phyloP scores from a whole-genome alignment of 768 basidiomycete species.

The Collybiopsis confluens region DNA sequence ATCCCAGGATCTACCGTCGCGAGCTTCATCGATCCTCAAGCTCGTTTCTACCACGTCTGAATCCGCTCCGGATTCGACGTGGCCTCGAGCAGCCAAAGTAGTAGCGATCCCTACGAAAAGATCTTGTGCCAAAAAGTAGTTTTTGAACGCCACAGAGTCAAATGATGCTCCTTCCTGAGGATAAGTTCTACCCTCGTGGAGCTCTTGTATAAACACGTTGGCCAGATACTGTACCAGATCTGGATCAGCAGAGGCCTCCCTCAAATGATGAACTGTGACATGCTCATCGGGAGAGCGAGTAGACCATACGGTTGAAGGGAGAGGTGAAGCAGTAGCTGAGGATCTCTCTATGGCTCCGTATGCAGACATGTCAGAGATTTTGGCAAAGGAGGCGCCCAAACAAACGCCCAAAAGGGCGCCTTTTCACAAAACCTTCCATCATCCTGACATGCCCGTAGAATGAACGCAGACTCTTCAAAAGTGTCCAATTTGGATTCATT shows the following conservation, averaged over 20 bases:
- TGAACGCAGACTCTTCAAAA: neutral
- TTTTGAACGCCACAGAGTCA: conserved; percentile 52
- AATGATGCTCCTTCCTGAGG: conserved; percentile 74
- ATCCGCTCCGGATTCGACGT: conserved; percentile 8
- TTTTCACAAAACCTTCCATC: neutral
- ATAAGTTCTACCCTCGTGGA: conserved; percentile 77
- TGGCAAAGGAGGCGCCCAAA: neutral
- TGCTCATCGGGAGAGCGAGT: conserved; percentile 15
- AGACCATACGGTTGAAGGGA: conserved; percentile 47
- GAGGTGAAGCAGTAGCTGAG: conserved; percentile 21
- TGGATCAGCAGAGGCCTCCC: conserved; percentile 32
- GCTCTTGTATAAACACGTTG: conserved; percentile 62
- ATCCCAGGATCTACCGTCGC: conserved; percentile 54
- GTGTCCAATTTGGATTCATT: conserved; percentile 5
- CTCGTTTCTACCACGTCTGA: conserved; percentile 20
- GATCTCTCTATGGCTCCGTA: conserved; percentile 55
- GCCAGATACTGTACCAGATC: conserved; percentile 62
- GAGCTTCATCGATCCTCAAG: conserved; percentile 37
- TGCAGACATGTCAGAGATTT: conserved; percentile 73
- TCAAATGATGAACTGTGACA: conserved; percentile 53
- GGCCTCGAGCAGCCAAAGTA: conserved; percentile 12
- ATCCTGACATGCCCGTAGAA: neutral
- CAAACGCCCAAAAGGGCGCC: neutral
- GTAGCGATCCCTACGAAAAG: conserved; percentile 60
- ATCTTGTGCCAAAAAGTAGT: conserved; percentile 76